These are phyloP conservation scores for Peterozyma xylosa DNA, from an alignment of 805 yeast species.

Conservation along the genomic window DNA sequence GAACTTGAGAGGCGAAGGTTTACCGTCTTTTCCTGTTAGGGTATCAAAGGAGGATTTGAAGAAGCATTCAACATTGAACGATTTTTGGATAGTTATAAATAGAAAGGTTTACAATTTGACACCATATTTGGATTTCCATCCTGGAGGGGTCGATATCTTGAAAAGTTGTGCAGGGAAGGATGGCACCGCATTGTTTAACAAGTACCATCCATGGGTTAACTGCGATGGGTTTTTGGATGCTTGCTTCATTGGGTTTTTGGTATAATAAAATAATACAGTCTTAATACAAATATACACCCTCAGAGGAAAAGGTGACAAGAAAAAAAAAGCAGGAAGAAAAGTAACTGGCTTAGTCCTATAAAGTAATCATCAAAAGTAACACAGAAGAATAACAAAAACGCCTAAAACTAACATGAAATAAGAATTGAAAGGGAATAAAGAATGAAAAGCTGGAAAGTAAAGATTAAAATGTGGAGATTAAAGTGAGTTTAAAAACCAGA, in stretches of 20 bases:
- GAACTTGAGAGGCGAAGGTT: constrained; percentile 46
- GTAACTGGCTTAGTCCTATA: neutral
- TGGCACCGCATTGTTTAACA: constrained; percentile 68
- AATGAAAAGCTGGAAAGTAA: no score
- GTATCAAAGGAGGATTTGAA: constrained; percentile 51
- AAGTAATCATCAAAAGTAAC: no score
- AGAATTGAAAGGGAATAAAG: no score
- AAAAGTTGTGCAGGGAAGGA: constrained; percentile 79
- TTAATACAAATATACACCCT: neutral
- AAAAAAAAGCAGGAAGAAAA: neutral
- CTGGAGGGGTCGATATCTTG: constrained; percentile 82
- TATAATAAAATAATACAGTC: constrained; percentile 4
- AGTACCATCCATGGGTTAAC: constrained; percentile 70
- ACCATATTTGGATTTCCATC: constrained; percentile 78
- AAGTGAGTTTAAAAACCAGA: no score
- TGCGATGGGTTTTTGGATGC: constrained; percentile 72
- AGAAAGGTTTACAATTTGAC: constrained; percentile 86
- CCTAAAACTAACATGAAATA: no score
- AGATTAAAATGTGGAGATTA: no score
- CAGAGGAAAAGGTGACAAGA: neutral
- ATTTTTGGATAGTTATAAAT: constrained; percentile 80
- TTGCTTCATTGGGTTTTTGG: constrained; percentile 63
- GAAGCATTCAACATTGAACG: constrained; percentile 50
- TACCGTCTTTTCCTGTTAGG: constrained; percentile 47
- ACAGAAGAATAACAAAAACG: no score